Conservation (phyloP, 1,284 basidiomycete species). For the Heterobasidion occidentale region DNA sequence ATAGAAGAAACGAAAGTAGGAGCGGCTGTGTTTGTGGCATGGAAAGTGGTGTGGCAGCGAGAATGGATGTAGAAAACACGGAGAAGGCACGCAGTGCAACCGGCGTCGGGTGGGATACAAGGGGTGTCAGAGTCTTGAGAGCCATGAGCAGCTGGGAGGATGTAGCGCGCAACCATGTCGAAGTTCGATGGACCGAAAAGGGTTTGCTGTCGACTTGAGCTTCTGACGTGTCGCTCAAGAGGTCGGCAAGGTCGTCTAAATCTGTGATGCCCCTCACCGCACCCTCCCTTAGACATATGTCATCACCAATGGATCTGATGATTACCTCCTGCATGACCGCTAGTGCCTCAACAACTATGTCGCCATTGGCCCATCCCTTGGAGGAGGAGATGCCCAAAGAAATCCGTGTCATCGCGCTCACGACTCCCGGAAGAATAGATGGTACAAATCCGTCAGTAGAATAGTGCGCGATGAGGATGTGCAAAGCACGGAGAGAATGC, state of each 20-base stretch:
- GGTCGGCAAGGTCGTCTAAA: constrained; percentile 50
- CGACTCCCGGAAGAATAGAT: constrained; percentile 74
- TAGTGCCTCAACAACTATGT: constrained; percentile 55
- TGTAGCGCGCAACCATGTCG: constrained; percentile 54
- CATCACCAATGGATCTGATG: constrained; percentile 53
- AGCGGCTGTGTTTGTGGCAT: constrained; percentile 59
- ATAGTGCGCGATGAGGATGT: constrained; percentile 50
- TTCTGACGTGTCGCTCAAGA: constrained; percentile 16
- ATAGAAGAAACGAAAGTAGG: constrained; percentile 62
- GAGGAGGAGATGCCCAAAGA: constrained; percentile 41
- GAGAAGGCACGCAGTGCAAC: constrained; percentile 51
- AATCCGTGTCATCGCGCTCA: constrained; percentile 68
- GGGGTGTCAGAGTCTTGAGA: constrained; percentile 50
- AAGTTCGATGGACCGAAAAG: constrained; percentile 42
- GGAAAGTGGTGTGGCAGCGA: constrained; percentile 47
- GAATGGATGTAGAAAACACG: constrained; percentile 44
- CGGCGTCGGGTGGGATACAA: constrained; percentile 59
- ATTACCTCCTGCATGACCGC: constrained; percentile 48
- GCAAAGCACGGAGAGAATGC: constrained; percentile 53
- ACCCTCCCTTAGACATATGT: constrained; percentile 55
- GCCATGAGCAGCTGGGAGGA: constrained; percentile 66
- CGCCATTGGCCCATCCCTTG: constrained; percentile 57
- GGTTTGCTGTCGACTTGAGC: constrained; percentile 5
- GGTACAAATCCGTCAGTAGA: constrained; percentile 57
- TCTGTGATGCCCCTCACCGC: constrained; percentile 44